Evolutionary conservation across 176 grass and related monocot species (phyloP).

Genomic region (Eragrostis curvula): DNA sequence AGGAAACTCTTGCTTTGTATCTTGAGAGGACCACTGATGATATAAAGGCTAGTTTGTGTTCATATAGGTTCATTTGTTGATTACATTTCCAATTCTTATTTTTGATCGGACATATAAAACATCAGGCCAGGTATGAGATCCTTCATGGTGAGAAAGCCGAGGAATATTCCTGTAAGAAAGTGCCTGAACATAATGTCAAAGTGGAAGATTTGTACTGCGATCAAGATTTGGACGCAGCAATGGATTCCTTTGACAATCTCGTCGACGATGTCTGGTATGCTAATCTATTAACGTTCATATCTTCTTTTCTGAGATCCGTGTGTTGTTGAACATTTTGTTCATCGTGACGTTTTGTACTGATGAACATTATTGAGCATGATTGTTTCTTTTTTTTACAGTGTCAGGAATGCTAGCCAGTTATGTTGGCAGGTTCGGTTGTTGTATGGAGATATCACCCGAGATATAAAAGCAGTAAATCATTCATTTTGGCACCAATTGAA

Average conservation of each 20-base stretch:
- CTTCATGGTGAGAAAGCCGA: slow-evolving; percentile 60
- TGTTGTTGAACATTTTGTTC: slow-evolving; percentile 44
- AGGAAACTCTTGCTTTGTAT: slow-evolving; percentile 64
- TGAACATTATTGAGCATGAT: not conserved
- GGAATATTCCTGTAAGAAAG: slow-evolving; percentile 55
- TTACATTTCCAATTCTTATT: slow-evolving; percentile 47
- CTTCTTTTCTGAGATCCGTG: slow-evolving; percentile 25
- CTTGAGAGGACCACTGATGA: slow-evolving; percentile 70
- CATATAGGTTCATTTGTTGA: slow-evolving; percentile 30
- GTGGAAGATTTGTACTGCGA: slow-evolving; percentile 73
- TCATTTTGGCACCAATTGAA: not conserved
- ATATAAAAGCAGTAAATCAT: not conserved
- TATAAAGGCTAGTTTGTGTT: too few species aligned
- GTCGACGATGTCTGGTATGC: slow-evolving; percentile 87
- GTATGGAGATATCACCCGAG: not conserved
- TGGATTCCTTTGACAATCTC: slow-evolving; percentile 99
- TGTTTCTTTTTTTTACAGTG: not conserved
- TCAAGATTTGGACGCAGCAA: slow-evolving; percentile 92
- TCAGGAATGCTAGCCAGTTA: not conserved
- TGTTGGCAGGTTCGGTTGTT: not conserved
- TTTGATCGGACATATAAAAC: slow-evolving; percentile 25
- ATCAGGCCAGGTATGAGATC: slow-evolving; percentile 81
- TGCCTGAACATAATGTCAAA: slow-evolving; percentile 56
- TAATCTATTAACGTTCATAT: slow-evolving; percentile 15
- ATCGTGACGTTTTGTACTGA: slow-evolving; percentile 34